Evolutionary conservation across 495 filamentous ascomycete species (phyloP).

Genomic region (Lasiosphaeria hispida): DNA sequence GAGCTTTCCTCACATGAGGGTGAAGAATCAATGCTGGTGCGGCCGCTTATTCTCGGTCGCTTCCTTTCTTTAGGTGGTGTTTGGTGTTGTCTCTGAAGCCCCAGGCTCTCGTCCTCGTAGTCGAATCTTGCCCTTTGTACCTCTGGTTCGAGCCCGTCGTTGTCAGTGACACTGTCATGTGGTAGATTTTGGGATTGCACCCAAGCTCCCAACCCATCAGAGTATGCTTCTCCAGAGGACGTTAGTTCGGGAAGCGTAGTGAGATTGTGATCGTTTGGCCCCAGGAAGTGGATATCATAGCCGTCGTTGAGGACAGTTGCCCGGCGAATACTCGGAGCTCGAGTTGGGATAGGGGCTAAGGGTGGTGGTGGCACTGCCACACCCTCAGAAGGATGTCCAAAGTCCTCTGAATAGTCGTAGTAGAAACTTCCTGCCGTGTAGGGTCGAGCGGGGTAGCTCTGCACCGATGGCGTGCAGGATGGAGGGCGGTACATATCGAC

Average conservation of each 20-base stretch:
- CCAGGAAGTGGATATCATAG: slow-evolving; percentile 23
- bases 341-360: slow-evolving; percentile 38
- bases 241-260: background rate
- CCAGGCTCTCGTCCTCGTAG: no score
- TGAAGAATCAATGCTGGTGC: no score
- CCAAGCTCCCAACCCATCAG: background rate
- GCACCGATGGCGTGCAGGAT: slow-evolving; percentile 13
- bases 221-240: background rate
- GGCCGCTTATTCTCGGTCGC: no score
- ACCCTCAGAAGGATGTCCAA: slow-evolving; percentile 29
- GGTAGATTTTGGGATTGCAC: no score
- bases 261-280: background rate
- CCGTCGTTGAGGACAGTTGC: slow-evolving; percentile 29
- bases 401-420: slow-evolving; percentile 55
- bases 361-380: slow-evolving; percentile 21
- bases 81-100: no score
- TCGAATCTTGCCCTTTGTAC: no score
- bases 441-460: background rate
- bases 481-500: slow-evolving; percentile 40
- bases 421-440: slow-evolving; percentile 28
- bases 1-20: no score
- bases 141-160: no score
- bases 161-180: no score
- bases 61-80: no score
- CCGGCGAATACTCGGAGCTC: slow-evolving; percentile 26